Conservation (phyloP, 768 basidiomycete genomes). For the Coprinellus aureogranulatus region DNA sequence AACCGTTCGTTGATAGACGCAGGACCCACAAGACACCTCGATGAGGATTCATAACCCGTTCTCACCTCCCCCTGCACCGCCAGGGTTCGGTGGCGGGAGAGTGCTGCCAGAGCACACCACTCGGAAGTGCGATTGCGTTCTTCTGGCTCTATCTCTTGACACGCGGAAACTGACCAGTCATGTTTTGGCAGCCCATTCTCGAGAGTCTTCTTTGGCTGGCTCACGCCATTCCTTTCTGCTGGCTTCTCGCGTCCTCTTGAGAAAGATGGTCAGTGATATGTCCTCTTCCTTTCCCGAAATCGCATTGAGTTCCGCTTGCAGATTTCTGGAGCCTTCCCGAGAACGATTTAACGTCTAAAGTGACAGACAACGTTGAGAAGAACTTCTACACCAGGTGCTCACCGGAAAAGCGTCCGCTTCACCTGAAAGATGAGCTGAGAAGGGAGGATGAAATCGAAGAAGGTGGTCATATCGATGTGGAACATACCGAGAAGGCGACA, state of each 20-base stretch:
- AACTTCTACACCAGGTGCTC: slow-evolving; percentile 45
- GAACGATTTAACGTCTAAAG: slow-evolving; percentile 26
- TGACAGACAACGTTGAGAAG: slow-evolving; percentile 38
- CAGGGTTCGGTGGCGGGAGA: slow-evolving; percentile 45
- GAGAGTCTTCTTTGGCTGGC: slow-evolving; percentile 44
- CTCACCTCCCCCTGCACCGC: slow-evolving; percentile 44
- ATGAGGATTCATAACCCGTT: slow-evolving; percentile 36
- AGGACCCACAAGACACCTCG: background rate
- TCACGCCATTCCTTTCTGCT: slow-evolving; percentile 43
- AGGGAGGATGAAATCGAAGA: background rate
- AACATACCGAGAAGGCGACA: background rate
- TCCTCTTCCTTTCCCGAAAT: background rate
- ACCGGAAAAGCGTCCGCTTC: slow-evolving; percentile 33
- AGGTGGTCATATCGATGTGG: background rate
- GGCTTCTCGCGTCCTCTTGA: slow-evolving; percentile 50
- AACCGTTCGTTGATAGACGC: no score
- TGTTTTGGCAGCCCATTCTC: slow-evolving; percentile 28
- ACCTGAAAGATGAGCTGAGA: background rate
- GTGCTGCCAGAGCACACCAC: slow-evolving; percentile 39
- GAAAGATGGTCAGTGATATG: slow-evolving; percentile 39
- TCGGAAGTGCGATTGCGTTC: background rate
- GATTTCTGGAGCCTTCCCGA: slow-evolving; percentile 48
- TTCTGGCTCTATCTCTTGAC: no score
- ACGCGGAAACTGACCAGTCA: no score
- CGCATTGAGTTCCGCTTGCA: slow-evolving; percentile 15